Conservation (phyloP, 2,329 filamentous ascomycete species). For the Beauveria australis region DNA sequence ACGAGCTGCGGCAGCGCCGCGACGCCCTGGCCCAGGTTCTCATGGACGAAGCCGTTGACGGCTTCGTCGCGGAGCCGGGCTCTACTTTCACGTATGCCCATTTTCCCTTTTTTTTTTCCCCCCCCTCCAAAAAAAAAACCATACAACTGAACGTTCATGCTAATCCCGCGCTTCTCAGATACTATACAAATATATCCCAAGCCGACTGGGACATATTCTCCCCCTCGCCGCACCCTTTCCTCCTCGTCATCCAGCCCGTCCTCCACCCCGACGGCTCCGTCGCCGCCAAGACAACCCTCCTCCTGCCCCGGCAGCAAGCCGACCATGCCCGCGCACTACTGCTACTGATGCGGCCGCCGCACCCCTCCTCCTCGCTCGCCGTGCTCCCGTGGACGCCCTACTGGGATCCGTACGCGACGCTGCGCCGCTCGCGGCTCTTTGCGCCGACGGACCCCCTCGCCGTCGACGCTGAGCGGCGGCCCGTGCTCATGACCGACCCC, state of each 20-base stretch:
- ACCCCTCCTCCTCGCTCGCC: slow-evolving; percentile 37
- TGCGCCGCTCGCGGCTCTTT: slow-evolving; percentile 37
- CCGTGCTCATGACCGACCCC: slow-evolving; percentile 54
- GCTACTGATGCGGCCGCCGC: slow-evolving; percentile 28
- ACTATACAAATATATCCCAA: slow-evolving; percentile 56
- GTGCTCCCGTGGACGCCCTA: slow-evolving; percentile 48
- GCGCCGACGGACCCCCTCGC: background rate
- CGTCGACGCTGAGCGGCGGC: slow-evolving; percentile 15
- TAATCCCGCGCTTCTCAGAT: slow-evolving; percentile 17
- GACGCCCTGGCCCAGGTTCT: slow-evolving; percentile 49
- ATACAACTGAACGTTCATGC: background rate
- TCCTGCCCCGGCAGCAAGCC: slow-evolving; percentile 53
- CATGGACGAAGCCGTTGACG: slow-evolving; percentile 41
- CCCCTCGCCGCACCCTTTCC: slow-evolving; percentile 54
- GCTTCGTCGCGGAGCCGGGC: slow-evolving; percentile 55
- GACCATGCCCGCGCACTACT: slow-evolving; percentile 48
- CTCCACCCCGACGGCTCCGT: slow-evolving; percentile 28
- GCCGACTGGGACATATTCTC: slow-evolving; percentile 57
- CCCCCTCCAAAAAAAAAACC: slow-evolving; percentile 25
- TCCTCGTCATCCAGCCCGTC: slow-evolving; percentile 52
- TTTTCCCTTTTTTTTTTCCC: background rate
- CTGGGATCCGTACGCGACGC: slow-evolving; percentile 53
- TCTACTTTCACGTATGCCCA: slow-evolving; percentile 48
- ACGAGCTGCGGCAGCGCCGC: slow-evolving; percentile 47
- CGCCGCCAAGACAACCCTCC: slow-evolving; percentile 47